Percentiles rank a stretch among this genome's conserved stretches.
These are phyloP conservation scores for Magnaporthiopsis poae DNA, from an alignment of 2,329 filamentous ascomycete genomes.

Conservation along the genomic window DNA sequence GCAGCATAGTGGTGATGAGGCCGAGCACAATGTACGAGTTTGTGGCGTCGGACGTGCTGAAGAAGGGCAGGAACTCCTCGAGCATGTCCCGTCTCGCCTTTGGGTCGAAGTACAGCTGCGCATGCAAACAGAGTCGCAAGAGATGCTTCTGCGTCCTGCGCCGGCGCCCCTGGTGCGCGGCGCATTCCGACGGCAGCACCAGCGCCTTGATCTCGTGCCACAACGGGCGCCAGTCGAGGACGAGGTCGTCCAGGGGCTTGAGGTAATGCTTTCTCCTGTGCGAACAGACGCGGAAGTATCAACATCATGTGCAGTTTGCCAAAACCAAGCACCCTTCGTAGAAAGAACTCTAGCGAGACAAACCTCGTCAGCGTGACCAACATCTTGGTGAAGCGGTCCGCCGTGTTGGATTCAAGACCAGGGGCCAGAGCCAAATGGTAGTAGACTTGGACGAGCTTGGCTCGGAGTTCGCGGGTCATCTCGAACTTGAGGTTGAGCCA, in stretches of 20 bases:
- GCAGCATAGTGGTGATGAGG: constrained; percentile 75
- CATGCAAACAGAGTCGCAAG: constrained; percentile 81
- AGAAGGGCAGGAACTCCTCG: constrained; percentile 73
- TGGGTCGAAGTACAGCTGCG: constrained; percentile 87
- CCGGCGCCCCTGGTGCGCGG: constrained; percentile 48
- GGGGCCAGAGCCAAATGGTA: constrained; percentile 88
- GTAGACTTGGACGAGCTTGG: constrained; percentile 79
- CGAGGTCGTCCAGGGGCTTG: constrained; percentile 78
- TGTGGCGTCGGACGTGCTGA: constrained; percentile 85
- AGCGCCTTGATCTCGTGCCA: constrained; percentile 89
- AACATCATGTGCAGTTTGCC: background rate
- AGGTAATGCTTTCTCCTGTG: constrained; percentile 86
- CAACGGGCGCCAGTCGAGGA: constrained; percentile 83
- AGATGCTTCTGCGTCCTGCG: constrained; percentile 54
- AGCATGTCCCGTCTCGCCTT: constrained; percentile 72
- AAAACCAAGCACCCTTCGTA: constrained; percentile 14
- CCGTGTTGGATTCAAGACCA: constrained; percentile 68
- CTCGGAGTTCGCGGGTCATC: constrained; percentile 72
- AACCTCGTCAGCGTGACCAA: constrained; percentile 91
- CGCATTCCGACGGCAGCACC: constrained; percentile 75
- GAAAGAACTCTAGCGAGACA: constrained; percentile 22
- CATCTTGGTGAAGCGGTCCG: constrained; percentile 93
- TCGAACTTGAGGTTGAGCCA: constrained; percentile 98
- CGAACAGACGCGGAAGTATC: background rate
- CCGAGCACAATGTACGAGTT: constrained; percentile 89